Evolutionary conservation across 2,329 filamentous ascomycete genomes (phyloP).

Genomic region (Trichoderma koningii): DNA sequence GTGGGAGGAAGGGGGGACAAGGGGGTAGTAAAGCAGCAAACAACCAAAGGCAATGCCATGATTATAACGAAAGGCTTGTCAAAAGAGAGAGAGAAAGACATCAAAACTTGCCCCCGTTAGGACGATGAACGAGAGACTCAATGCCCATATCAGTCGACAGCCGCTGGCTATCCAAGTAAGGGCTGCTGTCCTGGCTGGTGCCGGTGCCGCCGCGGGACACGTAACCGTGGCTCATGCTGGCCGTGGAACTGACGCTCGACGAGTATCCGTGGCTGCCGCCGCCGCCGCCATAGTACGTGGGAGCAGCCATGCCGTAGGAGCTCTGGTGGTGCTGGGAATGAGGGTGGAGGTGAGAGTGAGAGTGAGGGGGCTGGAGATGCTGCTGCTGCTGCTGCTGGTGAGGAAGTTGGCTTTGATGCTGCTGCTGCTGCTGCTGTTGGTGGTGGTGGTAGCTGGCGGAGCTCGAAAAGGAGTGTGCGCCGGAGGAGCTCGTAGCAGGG

Average conservation of each 20-base stretch:
- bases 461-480: slow-evolving; percentile 45
- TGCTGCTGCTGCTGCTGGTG: slow-evolving; percentile 35
- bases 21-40: neutral
- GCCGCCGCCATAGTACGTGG: slow-evolving; percentile 37
- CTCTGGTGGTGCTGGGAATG: slow-evolving; percentile 29
- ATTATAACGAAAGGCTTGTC: neutral
- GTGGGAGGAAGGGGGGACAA: neutral
- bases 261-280: slow-evolving; percentile 52
- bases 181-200: slow-evolving; percentile 45
- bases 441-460: slow-evolving; percentile 37
- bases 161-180: slow-evolving; percentile 51
- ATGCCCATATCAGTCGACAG: slow-evolving; percentile 64
- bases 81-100: neutral
- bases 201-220: slow-evolving; percentile 34
- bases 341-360: slow-evolving; percentile 16
- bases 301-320: slow-evolving; percentile 34
- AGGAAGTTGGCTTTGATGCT: slow-evolving; percentile 34
- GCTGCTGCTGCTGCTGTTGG: slow-evolving; percentile 29
- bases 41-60: neutral
- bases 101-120: slow-evolving; percentile 38
- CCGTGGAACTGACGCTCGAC: slow-evolving; percentile 55
- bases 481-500: slow-evolving; percentile 52
- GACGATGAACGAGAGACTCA: slow-evolving; percentile 59
- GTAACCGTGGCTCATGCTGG: slow-evolving; percentile 43
- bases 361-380: slow-evolving; percentile 26